Base-by-base conservation (phyloP, 352 stramenopile genomes). In the Pythium phragmitis region DNA sequence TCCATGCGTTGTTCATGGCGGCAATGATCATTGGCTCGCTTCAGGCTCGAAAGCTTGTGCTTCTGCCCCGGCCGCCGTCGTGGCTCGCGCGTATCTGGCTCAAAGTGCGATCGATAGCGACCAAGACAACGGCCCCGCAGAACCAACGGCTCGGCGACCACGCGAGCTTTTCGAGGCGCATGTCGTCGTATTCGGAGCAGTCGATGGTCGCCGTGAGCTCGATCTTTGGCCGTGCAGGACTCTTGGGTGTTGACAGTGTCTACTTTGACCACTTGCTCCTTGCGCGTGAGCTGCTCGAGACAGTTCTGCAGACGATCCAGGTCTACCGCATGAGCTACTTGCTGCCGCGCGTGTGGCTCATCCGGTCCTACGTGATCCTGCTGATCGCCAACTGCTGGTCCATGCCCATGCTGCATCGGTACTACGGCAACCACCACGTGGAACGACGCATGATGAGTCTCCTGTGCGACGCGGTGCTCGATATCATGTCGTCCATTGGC, bases 321-420 rank as follows among this genome's bases (percentile, higher is more conserved):
- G 33, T 37, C 33, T 56, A 56, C 33, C 49, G 49, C 28, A 56
- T 56, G 49, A 43, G n/a, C 3, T 43, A 26, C 5, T 26, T 56
- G 28, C 49, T 56, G 26, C 28, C 49, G 33, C 49, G 30, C 14
- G 14, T 56, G 49, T 56, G 49, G 49, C 30, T 56, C 49, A 42
- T 56, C 17, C 28, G 49, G 7, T 26, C 45, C 33, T 56, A 56
- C 49, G 49, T 56, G 13, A 5, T 26, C 6, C 33, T 56, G 49
- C 49, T 56, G 28, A 17, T 56, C 13, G 49, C 33, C 49, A 56
- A 56, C 30, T 56, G 49, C 17, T 56, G 49, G 49, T 56, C 30
- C 13, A 56, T 17, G 49, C 49, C 49, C 14, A 16, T 56, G 4
- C 9, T 42, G 9, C 17, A 56, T 26, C 49, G 52, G 19, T 58